These are phyloP conservation scores for Euphorbia tirucalli DNA, from an alignment of 345 rosid genomes.

Conservation along the genomic window DNA sequence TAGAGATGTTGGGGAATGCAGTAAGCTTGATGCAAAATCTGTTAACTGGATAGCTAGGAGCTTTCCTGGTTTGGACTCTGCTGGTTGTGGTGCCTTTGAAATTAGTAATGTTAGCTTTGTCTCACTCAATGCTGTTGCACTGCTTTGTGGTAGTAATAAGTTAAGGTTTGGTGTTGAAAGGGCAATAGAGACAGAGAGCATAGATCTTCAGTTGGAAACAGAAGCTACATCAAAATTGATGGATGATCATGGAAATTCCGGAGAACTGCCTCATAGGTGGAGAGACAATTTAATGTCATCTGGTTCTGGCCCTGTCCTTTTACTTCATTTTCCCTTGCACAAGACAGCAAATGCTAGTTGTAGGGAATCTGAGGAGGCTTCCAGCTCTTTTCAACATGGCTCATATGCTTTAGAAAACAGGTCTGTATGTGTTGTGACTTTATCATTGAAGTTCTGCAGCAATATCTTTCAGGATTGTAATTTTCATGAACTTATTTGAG, in stretches of 20 bases:
- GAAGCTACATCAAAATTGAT: slow-evolving; percentile 7
- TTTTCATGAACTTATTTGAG: background rate
- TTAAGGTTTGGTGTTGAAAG: slow-evolving; percentile 50
- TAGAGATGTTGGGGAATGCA: slow-evolving; percentile 54
- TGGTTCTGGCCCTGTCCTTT: slow-evolving; percentile 54
- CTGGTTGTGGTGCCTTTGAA: slow-evolving; percentile 61
- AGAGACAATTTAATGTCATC: slow-evolving; percentile 39
- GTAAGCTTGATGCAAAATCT: slow-evolving; percentile 34
- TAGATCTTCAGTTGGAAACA: slow-evolving; percentile 28
- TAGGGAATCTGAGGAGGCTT: slow-evolving; percentile 17
- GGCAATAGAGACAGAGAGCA: slow-evolving; percentile 52
- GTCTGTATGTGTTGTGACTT: slow-evolving; percentile 14
- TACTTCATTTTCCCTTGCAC: slow-evolving; percentile 60
- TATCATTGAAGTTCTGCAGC: background rate
- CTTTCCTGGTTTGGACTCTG: slow-evolving; percentile 57
- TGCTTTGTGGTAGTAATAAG: slow-evolving; percentile 47
- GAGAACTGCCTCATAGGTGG: slow-evolving; percentile 28
- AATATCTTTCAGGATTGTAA: background rate
- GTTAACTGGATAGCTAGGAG: slow-evolving; percentile 46
- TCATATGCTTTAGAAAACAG: slow-evolving; percentile 20
- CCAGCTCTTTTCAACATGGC: slow-evolving; percentile 1
- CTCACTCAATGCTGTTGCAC: slow-evolving; percentile 53
- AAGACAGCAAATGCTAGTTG: slow-evolving; percentile 14
- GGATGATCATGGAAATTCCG: slow-evolving; percentile 15
- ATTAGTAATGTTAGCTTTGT: slow-evolving; percentile 57